These are phyloP conservation scores for Kwoniella sp. DNA, from an alignment of 768 basidiomycete species.

Conservation along the genomic window DNA sequence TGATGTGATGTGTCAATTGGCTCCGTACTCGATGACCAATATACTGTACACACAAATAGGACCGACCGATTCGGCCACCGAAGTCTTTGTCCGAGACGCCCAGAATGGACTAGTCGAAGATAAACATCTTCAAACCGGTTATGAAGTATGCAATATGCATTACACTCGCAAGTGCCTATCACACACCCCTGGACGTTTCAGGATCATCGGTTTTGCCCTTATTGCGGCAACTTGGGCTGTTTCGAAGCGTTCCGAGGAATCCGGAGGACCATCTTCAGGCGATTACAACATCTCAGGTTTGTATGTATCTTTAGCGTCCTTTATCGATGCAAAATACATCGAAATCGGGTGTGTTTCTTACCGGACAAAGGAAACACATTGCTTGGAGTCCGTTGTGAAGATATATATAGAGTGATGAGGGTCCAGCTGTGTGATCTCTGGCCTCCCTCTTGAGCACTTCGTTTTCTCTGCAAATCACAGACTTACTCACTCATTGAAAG, in stretches of 20 bases:
- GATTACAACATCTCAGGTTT: neutral
- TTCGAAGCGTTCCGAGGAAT: neutral
- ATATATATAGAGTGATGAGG: neutral
- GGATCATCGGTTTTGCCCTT: neutral
- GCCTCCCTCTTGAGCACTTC: neutral
- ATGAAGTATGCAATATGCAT: neutral
- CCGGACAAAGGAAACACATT: neutral
- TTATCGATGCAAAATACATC: neutral
- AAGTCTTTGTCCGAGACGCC: too few species aligned
- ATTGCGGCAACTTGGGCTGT: slow-evolving; percentile 1
- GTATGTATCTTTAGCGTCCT: neutral
- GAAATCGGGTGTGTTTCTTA: neutral
- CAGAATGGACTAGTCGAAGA: neutral
- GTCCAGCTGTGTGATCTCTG: neutral
- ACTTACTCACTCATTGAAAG: neutral
- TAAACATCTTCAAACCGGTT: neutral
- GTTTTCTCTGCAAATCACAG: too few species aligned
- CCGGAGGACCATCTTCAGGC: neutral
- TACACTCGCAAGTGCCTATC: neutral
- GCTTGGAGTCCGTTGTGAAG: neutral
- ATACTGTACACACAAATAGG: too few species aligned
- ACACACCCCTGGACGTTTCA: neutral
- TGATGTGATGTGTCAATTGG: too few species aligned
- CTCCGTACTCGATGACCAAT: too few species aligned
- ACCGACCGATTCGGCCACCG: too few species aligned